Conservation (phyloP, 2,329 filamentous ascomycete genomes). For the Xylogone sp. region DNA sequence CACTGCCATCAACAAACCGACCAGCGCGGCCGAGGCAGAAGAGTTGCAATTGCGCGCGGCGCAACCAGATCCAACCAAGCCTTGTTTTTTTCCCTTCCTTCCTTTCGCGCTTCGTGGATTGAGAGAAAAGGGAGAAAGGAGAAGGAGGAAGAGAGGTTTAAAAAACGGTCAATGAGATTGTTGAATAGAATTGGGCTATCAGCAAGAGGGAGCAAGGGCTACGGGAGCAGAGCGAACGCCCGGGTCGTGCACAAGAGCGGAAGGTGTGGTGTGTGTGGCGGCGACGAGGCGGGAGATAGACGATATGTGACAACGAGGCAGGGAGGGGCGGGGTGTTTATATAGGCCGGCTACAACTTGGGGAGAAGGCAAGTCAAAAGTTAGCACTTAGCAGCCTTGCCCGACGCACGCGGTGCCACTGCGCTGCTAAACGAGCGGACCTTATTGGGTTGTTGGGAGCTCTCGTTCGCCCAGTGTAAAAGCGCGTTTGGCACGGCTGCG, state of each 20-base stretch:
- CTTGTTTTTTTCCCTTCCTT: no score
- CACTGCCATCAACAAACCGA: constrained; percentile 42
- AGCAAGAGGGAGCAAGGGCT: not conserved
- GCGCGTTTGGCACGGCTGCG: constrained; percentile 19
- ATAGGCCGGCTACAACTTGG: no score
- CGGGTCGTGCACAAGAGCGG: not conserved
- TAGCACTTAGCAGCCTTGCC: no score
- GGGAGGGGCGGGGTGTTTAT: not conserved
- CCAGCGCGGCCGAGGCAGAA: constrained; percentile 2
- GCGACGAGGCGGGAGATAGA: not conserved
- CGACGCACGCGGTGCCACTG: no score
- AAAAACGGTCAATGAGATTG: not conserved
- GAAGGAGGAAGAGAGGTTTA: not conserved
- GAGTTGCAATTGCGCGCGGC: not conserved
- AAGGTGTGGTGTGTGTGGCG: not conserved
- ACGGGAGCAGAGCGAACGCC: not conserved
- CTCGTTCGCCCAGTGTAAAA: no score
- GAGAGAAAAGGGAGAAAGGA: not conserved
- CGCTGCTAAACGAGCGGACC: no score
- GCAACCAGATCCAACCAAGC: not conserved
- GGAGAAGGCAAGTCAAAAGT: no score
- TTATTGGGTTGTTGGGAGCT: no score
- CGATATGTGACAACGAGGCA: not conserved
- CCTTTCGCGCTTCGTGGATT: not conserved
- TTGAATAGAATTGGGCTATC: not conserved